Conservation (phyloP, 257 asterid species). For the Gardenia jasminoides region DNA sequence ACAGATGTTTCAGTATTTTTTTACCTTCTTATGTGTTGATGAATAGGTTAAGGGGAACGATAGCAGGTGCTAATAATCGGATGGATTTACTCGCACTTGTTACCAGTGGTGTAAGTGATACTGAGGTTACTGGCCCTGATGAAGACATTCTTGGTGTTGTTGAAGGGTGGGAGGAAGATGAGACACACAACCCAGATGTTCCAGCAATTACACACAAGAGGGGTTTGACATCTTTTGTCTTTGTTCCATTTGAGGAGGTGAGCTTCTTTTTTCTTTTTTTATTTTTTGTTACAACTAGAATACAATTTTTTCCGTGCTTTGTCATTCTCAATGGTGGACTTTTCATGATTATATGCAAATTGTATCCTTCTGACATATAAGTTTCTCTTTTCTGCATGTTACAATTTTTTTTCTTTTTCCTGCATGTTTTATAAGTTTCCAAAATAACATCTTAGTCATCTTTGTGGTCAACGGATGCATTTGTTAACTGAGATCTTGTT, state of each 20-base stretch:
- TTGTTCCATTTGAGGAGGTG: constrained; percentile 93
- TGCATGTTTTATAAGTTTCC: background rate
- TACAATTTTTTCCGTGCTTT: background rate
- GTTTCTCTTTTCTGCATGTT: background rate
- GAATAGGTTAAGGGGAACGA: constrained; percentile 83
- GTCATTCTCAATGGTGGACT: background rate
- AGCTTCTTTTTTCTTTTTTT: constrained; percentile 16
- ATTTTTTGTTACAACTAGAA: background rate
- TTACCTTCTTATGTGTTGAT: constrained; percentile 3
- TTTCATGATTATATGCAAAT: background rate
- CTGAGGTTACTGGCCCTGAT: constrained; percentile 56
- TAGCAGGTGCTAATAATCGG: constrained; percentile 80
- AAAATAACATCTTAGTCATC: background rate
- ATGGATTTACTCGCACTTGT: constrained; percentile 81
- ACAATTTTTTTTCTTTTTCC: background rate
- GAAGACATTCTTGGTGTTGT: constrained; percentile 88
- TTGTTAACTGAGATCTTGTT: background rate
- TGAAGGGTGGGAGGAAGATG: constrained; percentile 89
- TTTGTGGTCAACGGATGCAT: background rate
- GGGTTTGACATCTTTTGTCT: constrained; percentile 87
- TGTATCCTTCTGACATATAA: background rate
- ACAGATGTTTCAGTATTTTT: background rate
- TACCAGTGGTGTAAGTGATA: constrained; percentile 75
- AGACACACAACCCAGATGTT: constrained; percentile 87
- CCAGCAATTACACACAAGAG: constrained; percentile 86